Evolutionary conservation across 1,284 basidiomycete species (phyloP), one percentile per base, ranked within the genome.

Genomic region (Trichosporon faecale): DNA sequence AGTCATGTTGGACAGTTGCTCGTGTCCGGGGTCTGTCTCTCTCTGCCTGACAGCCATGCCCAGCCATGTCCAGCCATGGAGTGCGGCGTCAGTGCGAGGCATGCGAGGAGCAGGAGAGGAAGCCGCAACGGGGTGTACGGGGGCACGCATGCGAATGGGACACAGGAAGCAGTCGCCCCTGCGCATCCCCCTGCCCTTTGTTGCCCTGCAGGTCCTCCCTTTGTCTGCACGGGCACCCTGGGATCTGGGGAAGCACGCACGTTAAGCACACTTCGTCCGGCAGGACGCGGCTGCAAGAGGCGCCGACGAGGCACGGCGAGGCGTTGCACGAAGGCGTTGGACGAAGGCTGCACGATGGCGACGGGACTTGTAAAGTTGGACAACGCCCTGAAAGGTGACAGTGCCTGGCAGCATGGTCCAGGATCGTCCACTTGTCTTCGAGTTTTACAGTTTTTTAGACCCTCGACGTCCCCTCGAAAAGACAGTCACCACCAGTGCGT

Each of bases 341-440:
- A 11, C 35, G 35, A 14, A 14, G 35, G 18, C 9, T 9, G 9
- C 6, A 33, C 27, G 29, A 61, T 61, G 57, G 57, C 57, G 57
- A 61, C 57, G 57, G 57, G 57, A 61, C 57, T 18, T 33, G 9
- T n/a, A 61, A 61, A 31, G 57, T 61, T 61, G 57, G 14, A 16
- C 57, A 6, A 6, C 57, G 27, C 57, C 57, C 57, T 61, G 57
- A 61, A 33, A 61, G 52, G 57, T 61, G 57, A 61, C 57, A 33
- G 57, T 61, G 57, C 57, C 57, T 61, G 57, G 57, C 23, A 21
- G 14, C 11, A 14, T 3, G 3, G 3, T 33, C 31, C 31, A n/a
- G n/a, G n/a, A n/a, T n/a, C n/a, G n/a, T n/a, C n/a, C 49, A n/a
- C n/a, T 52, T 11, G n/a, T 18, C 9, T 18, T 3, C 12, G 49